Base-by-base conservation (phyloP, 2,329 filamentous ascomycete species). In the Eutypella sp. region DNA sequence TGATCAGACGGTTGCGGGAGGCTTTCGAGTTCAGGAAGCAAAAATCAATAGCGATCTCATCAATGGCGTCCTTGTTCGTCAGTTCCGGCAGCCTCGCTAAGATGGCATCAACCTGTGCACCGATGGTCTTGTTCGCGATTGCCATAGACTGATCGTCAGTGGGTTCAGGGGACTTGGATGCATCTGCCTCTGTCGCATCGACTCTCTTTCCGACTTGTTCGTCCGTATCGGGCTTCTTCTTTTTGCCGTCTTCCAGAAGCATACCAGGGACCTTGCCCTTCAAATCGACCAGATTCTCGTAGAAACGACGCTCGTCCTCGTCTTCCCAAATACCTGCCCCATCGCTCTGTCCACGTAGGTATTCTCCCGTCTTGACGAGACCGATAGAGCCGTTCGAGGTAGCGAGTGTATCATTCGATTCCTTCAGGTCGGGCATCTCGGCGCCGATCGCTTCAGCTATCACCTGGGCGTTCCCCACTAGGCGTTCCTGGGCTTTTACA, bases 11-110 rank as follows among this genome's bases (percentile, higher is more conserved):
- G 64, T 99, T 99, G 25, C 95, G 84, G 1, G 95, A 99, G 9
- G 93, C 93, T 63, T 99, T 99, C 1, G 93, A 99, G 65, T 99
- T 99, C 48, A 99, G 75, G 60, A 96, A 99, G 69, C 93, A 97
- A 62, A 99, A 99, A 60, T 97, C 92, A 50, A 96, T 86, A 7
- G 95, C 93, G 40, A 88, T 84, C 64, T 96, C 85, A 61, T 99
- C 93, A 45, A 96, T 89, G 42, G 83, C 75, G 42, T 99, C 95
- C 62, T 96, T 97, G 60, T 81, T 92, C 31, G 88, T 92, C 43
- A 99, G 73, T 50, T 97, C 92, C 0, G 91, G 90, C n/a, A 99
- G 76, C 19, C 89, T 84, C 19, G 89, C 79, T 24, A 99, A 74
- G 33, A 99, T 75, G 15, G 89, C 87, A 65, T 99, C 95, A 2